A percentile compares a stretch with the other conserved stretches of the same genome.
Evolutionary conservation across 495 filamentous ascomycete genomes (phyloP).

Genomic region (Mycothermus thermophilus): DNA sequence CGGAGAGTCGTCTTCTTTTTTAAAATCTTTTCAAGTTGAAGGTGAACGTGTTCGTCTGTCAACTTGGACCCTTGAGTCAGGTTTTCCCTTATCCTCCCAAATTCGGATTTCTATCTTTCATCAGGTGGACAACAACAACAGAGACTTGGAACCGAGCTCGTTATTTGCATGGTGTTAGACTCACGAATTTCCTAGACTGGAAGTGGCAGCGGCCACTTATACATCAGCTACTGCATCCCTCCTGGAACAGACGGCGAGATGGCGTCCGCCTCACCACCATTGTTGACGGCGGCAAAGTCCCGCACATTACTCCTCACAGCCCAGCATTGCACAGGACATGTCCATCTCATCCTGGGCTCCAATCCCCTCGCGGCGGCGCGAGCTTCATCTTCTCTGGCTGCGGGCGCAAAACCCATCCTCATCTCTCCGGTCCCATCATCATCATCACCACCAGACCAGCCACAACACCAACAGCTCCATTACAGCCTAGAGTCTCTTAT

Average conservation of each 20-base stretch:
- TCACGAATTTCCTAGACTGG: too few relatives aligned
- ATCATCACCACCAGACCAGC: not conserved
- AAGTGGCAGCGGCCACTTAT: too few relatives aligned
- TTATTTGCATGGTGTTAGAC: too few relatives aligned
- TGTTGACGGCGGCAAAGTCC: too few relatives aligned
- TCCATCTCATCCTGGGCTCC: slow-evolving; percentile 77
- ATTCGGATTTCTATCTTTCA: too few relatives aligned
- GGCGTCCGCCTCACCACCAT: slow-evolving; percentile 7
- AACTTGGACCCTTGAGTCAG: too few relatives aligned
- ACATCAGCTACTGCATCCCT: too few relatives aligned
- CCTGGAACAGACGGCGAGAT: too few relatives aligned
- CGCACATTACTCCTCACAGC: slow-evolving; percentile 59
- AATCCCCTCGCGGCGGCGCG: slow-evolving; percentile 76
- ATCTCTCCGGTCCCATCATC: slow-evolving; percentile 42
- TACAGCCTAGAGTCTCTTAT: slow-evolving; percentile 61
- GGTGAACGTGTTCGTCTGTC: too few relatives aligned
- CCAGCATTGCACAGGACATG: slow-evolving; percentile 56
- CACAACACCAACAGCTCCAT: slow-evolving; percentile 38
- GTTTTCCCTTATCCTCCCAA: not conserved
- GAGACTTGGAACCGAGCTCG: too few relatives aligned
- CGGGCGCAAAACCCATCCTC: slow-evolving; percentile 78
- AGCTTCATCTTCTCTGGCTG: slow-evolving; percentile 63
- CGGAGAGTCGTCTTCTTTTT: not conserved
- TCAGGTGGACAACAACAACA: too few relatives aligned
- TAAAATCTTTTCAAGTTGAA: too few relatives aligned